Evolutionary conservation across 208 protist species (phyloP).

Genomic region (Crithidia acanthocephali): DNA sequence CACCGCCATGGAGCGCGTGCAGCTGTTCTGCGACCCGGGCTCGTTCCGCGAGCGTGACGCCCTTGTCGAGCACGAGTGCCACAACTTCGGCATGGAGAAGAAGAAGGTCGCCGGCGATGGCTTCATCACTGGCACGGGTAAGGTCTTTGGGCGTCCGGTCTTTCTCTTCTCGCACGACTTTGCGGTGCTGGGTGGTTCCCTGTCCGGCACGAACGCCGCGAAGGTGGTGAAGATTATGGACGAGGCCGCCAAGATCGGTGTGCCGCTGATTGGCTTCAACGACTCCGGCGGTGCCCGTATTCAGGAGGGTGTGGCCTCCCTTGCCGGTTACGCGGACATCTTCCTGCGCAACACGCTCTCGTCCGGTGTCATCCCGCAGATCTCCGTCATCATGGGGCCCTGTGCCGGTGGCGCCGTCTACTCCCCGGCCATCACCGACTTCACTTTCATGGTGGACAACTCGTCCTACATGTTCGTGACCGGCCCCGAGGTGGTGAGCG

Average conservation of each 20-base stretch:
- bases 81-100: constrained; percentile 95
- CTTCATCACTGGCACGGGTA: constrained; percentile 93
- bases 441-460: constrained; percentile 97
- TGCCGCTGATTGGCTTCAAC: constrained; percentile 97
- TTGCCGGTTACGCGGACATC: constrained; percentile 97
- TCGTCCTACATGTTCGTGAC: constrained; percentile 98
- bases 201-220: constrained; percentile 93
- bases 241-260: constrained; percentile 93
- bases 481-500: constrained; percentile 97
- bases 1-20: constrained; percentile 94
- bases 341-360: constrained; percentile 95
- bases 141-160: constrained; percentile 94
- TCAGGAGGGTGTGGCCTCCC: constrained; percentile 94
- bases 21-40: constrained; percentile 92
- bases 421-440: constrained; percentile 97
- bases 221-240: constrained; percentile 98
- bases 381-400: constrained; percentile 97
- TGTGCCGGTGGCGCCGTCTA: constrained; percentile 93
- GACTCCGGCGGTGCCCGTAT: constrained; percentile 97
- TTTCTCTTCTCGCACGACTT: constrained; percentile 97
- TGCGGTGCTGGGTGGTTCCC: constrained; percentile 94
- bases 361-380: constrained; percentile 96
- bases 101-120: constrained; percentile 90
- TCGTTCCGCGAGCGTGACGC: constrained; percentile 95
- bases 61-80: constrained; percentile 93